phyloP scores from a whole-genome alignment of 345 rosid genomes.

The Geranium brycei region DNA sequence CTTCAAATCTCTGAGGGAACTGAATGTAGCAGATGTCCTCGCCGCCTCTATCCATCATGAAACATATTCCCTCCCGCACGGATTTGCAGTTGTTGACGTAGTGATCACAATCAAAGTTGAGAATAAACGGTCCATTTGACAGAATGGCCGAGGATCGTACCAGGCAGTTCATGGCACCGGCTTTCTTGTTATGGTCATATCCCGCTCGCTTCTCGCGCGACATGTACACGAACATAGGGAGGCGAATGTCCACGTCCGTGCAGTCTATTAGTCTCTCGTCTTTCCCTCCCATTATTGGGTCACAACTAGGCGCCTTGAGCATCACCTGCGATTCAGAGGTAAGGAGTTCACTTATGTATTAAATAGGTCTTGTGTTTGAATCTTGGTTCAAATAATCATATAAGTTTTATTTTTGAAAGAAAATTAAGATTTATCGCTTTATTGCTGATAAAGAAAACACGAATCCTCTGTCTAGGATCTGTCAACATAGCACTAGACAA shows the following conservation, averaged over 20 bases:
- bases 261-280: conserved; percentile 69
- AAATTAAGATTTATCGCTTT: too few relatives aligned
- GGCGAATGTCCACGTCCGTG: conserved; percentile 58
- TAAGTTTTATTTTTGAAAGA: too few relatives aligned
- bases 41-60: conserved; percentile 94
- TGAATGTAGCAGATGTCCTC: conserved; percentile 87
- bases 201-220: conserved; percentile 90
- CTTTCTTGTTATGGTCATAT: conserved; percentile 95
- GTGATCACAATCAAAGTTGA: conserved; percentile 92
- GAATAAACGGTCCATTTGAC: conserved; percentile 92
- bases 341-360: too few relatives aligned
- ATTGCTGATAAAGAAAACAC: too few relatives aligned
- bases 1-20: conserved; percentile 92
- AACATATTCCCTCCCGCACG: conserved; percentile 89
- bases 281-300: conserved; percentile 45
- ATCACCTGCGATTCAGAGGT: conserved; percentile 33
- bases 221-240: conserved; percentile 83
- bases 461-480: too few relatives aligned
- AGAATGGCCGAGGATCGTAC: conserved; percentile 77
- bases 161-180: conserved; percentile 90
- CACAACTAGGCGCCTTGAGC: conserved; percentile 84
- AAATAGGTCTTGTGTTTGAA: too few relatives aligned
- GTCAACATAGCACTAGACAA: too few relatives aligned
- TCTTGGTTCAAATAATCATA: too few relatives aligned
- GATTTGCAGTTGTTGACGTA: conserved; percentile 84